Conservation (phyloP, 1,284 basidiomycete genomes). For the Rhodotorula sp. region DNA sequence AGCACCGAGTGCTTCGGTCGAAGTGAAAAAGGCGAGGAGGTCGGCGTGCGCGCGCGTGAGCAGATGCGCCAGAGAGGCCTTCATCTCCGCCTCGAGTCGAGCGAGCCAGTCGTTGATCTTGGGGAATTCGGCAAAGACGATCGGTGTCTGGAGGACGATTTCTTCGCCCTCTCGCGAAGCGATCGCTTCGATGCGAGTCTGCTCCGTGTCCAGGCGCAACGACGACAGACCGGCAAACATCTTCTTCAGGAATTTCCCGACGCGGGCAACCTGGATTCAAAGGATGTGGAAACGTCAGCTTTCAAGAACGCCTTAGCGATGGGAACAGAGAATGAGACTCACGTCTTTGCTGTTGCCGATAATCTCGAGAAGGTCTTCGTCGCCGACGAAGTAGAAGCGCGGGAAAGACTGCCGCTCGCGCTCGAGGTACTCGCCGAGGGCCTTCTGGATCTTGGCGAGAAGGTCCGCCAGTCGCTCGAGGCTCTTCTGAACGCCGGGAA, state of each 20-base stretch:
- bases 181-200: constrained; percentile 84
- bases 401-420: constrained; percentile 96
- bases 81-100: constrained; percentile 90
- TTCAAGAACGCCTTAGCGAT: not conserved
- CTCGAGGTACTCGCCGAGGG: constrained; percentile 97
- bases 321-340: not conserved
- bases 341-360: constrained; percentile 97
- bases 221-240: constrained; percentile 99
- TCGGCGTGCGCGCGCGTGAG: constrained; percentile 77
- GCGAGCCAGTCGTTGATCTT: constrained; percentile 99
- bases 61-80: constrained; percentile 79
- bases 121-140: constrained; percentile 85
- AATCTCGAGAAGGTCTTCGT: constrained; percentile 97
- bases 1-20: constrained; percentile 52
- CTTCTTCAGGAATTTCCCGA: constrained; percentile 99
- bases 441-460: constrained; percentile 98
- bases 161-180: constrained; percentile 93
- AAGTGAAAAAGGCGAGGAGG: constrained; percentile 77
- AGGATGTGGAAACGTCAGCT: not conserved
- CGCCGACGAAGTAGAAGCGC: constrained; percentile 99
- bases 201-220: constrained; percentile 76
- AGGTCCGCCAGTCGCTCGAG: constrained; percentile 94
- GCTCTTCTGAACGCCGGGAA: constrained; percentile 92
- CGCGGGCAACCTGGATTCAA: constrained; percentile 66
- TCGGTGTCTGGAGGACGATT: constrained; percentile 77